These are phyloP conservation scores for Pleodorina starrii DNA, from an alignment of 139 green algal species.

Conservation along the genomic window DNA sequence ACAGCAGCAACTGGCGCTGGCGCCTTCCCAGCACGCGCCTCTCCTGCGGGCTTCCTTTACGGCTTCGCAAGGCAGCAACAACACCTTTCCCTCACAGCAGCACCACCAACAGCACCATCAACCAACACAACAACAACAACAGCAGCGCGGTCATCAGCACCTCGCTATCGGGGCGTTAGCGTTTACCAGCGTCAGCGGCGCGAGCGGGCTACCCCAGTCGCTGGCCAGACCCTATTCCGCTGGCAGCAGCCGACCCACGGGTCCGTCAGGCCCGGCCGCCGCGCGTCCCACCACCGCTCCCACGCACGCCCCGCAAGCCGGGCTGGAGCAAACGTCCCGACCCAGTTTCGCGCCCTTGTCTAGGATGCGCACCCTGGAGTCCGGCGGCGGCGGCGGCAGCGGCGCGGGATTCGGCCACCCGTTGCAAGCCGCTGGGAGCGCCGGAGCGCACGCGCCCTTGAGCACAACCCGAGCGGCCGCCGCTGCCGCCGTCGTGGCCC, in stretches of 20 bases:
- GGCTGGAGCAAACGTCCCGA: background rate
- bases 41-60: background rate
- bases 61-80: constrained; percentile 26
- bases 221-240: constrained; percentile 3
- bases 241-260: constrained; percentile 5
- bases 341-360: constrained; percentile 11
- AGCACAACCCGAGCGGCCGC: no score
- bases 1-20: background rate
- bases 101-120: background rate
- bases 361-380: background rate
- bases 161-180: background rate
- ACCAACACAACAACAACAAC: background rate
- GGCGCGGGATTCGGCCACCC: background rate
- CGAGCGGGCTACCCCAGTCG: background rate
- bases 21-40: background rate
- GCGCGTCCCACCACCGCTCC: background rate
- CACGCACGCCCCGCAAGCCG: background rate
- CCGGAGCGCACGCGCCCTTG: no score
- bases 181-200: constrained; percentile 12
- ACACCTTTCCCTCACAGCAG: background rate
- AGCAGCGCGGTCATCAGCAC: background rate
- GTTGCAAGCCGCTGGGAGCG: no score
- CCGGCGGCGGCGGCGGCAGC: background rate
- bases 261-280: background rate
- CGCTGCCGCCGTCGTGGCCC: background rate